Conservation (phyloP, 176 grass and related monocot genomes). For the Bolboschoenus planiculmis region DNA sequence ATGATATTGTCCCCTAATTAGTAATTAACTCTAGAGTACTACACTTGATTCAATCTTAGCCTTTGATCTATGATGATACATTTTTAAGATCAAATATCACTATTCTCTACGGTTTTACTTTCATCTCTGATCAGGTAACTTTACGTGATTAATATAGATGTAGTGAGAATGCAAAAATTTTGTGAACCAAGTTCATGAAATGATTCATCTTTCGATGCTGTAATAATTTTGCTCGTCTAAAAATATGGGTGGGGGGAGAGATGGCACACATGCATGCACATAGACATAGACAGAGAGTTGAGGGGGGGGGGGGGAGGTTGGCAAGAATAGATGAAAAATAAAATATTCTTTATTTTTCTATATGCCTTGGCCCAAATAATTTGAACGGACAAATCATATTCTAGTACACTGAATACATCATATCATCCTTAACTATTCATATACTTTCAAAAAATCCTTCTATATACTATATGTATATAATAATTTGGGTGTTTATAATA, state of each 20-base stretch:
- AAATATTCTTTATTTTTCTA: not conserved
- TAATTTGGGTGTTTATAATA: too few relatives aligned
- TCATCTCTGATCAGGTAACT: too few relatives aligned
- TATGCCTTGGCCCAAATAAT: not conserved
- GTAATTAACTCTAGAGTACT: too few relatives aligned
- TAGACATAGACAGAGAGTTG: not conserved
- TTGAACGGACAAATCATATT: not conserved
- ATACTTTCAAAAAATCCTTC: not conserved
- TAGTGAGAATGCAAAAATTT: not conserved
- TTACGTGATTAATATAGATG: too few relatives aligned
- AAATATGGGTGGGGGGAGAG: too few relatives aligned
- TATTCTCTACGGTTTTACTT: too few relatives aligned
- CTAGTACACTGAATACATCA: not conserved
- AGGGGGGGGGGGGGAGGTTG: not conserved
- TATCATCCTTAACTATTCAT: not conserved
- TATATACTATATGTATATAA: not conserved
- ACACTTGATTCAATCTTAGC: too few relatives aligned
- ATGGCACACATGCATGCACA: too few relatives aligned
- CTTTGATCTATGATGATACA: too few relatives aligned
- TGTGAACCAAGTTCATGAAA: not conserved
- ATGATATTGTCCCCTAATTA: too few relatives aligned
- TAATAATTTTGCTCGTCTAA: not conserved
- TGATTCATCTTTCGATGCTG: not conserved
- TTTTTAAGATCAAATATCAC: too few relatives aligned
- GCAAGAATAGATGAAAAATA: not conserved